Evolutionary conservation across 2,329 filamentous ascomycete genomes (phyloP), one percentile per base, ranked within the genome.

Genomic region (Penicillium sp.): DNA sequence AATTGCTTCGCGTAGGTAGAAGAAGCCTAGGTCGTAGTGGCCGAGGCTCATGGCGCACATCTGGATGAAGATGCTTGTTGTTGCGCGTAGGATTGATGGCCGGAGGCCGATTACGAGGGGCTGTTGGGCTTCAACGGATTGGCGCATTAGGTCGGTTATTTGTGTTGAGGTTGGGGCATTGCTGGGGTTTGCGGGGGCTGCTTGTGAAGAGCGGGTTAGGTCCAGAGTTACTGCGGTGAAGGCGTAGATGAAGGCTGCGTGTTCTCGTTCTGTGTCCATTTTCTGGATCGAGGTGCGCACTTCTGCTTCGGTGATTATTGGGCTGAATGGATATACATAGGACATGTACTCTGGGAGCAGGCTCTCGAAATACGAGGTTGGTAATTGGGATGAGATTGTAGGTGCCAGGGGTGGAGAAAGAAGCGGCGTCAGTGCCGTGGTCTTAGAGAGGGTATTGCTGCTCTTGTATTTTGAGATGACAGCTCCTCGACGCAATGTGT

Each of bases 1-100:
- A 49, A 80, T 78, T 19, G 75, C 76, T 58, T 83, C 80, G 7
- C 80, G 73, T 36, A 83, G 74, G 40, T 81, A 77, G 63, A 75
- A 70, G 43, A 81, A 80, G 13, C 78, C 78, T 30, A 78, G 72
- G 46, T 82, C 78, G 53, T 73, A 72, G 13, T 76, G 74, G 40
- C 76, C 74, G 34, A 81, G 70, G 3, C 74, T 75, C 74, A 82
- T 78, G 36, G 79, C 72, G 61, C 74, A 78, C 55, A 81, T 82
- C 59, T 82, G 78, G 34, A 82, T 74, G 57, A 81, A 82, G 41
- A 82, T 70, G 36, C 75, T 78, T n/a, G 77, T 79, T 71, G 81
- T 77, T 13, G 79, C 74, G 35, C 76, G 72, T 54, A 77, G 74
- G 30, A 80, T 71, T 0, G 74, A 76, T 10, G 76, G 71, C 1